Conservation (phyloP, 2,329 filamentous ascomycete genomes). For the Tolypocladium nubicola region DNA sequence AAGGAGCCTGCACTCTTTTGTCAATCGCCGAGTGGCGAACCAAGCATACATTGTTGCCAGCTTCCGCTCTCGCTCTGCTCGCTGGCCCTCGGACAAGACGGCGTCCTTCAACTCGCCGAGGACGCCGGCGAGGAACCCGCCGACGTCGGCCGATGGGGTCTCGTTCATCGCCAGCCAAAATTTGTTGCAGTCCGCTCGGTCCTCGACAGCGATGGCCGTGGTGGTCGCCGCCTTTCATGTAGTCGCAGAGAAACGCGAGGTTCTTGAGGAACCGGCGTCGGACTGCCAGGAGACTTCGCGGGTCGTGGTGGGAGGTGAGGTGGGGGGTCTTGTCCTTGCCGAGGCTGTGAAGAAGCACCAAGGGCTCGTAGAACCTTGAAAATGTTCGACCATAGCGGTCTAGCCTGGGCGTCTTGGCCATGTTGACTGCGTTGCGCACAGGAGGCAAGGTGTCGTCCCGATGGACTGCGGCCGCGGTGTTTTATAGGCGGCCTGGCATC, state of each 20-base stretch:
- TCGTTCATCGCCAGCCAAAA: constrained; percentile 35
- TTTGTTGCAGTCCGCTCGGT: constrained; percentile 14
- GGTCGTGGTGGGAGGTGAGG: background rate
- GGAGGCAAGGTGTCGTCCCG: background rate
- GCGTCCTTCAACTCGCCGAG: constrained; percentile 8
- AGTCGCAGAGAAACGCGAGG: constrained; percentile 34
- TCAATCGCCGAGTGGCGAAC: constrained; percentile 12
- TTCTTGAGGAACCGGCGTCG: constrained; percentile 23
- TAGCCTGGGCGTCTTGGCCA: constrained; percentile 8
- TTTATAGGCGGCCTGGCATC: background rate
- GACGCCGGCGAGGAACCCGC: constrained; percentile 17
- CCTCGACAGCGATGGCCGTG: constrained; percentile 33
- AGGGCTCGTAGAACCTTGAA: constrained; percentile 11
- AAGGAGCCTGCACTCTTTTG: constrained; percentile 10
- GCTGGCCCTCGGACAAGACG: background rate
- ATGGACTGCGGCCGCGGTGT: background rate
- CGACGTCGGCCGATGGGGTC: constrained; percentile 9
- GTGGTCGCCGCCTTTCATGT: constrained; percentile 33
- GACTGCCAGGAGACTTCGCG: background rate
- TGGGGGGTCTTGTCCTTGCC: background rate
- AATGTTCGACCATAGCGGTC: constrained; percentile 7
- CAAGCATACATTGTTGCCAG: constrained; percentile 2
- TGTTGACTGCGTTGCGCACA: background rate
- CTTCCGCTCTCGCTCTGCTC: background rate
- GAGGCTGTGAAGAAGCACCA: constrained; percentile 8